Evolutionary conservation across 1,139 yeast species (phyloP), one percentile per base, ranked within the genome.

Genomic region (Zygosaccharomyces pseudobailii): DNA sequence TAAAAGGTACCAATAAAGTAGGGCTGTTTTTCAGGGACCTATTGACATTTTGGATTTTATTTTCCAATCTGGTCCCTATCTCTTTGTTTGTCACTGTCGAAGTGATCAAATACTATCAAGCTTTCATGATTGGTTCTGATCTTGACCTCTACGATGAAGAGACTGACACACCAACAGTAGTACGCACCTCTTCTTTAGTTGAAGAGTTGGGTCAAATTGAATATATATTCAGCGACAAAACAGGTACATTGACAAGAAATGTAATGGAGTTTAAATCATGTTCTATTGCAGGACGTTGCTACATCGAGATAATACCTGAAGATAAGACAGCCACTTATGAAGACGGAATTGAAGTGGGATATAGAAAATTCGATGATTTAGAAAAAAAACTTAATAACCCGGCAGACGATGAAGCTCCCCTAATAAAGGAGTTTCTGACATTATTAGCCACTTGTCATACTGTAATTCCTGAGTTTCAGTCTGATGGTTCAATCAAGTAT

Each of bases 161-260:
- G 50, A 78, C 89, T 0, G 97, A 92, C 60, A 89, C 96, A 0
- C 97, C 98, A 1, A 86, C 97, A 0, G 90, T 90, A 6, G 96
- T 94, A 27, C 75, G 98, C 55, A 92, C 98, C 0, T 92, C 97
- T 1, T 85, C 96, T 19, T 74, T 92, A 57, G 98, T 92, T 8
- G 99, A 92, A 67, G 98, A 92, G 61, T 73, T 92, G 55, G 98
- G 98, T 22, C 98, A 92, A 67, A 89, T 92, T 57, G 95, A 90
- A 63, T 90, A 89, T 63, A 86, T 92, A 24, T 92, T 92, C 69
- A 87, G 96, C 65, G 98, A 92, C 66, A 92, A 92, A 65, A 92
- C 98, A 0, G 98, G 98, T 33, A 92, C 98, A 0, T 74, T 92
- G 53, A 92, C 98, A 0, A 73, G 97, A 66, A 92, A 92, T 62